Evolutionary conservation across 768 basidiomycete species (phyloP), one percentile per base, ranked within the genome.

Genomic region (Mycena vitilis): DNA sequence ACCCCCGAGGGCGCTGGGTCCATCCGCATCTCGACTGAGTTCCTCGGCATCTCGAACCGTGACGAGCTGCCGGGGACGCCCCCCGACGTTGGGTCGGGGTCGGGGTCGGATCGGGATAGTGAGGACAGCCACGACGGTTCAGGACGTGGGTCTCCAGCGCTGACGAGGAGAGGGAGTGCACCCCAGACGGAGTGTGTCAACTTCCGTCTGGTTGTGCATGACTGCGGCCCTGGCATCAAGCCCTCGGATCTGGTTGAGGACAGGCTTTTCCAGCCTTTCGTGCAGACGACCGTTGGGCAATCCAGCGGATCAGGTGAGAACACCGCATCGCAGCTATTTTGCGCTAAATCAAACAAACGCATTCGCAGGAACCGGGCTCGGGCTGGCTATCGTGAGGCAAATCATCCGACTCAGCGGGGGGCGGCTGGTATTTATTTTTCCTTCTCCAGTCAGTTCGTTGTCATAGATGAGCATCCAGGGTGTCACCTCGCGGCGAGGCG

Each of bases 361-460:
- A 18, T 22, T 0, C 25, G 4, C n/a, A 71, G 66, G 67, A 11
- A 83, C 82, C 10, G 84, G 84, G 4, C 71, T 85, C 12, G 84
- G 84, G 38, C 71, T 85, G 15, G 84, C 84, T 9, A 76, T 85
- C 42, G 80, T 83, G 15, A 76, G 81, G 40, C 82, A 83, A 61
- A 85, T 85, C 67, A 78, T 85, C 58, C 78, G 78, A 61, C 74
- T 83, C 1, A 78, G 77, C 40, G 78, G 81, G 37, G 84, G 84
- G 30, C 77, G 83, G 60, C 70, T 85, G 58, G 83, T 75, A 53
- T 18, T 57, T 57, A 15, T 36, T 36, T 16, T 7, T 10, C 8
- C 9, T 20, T 47, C 20, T n/a, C 11, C 18, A 5, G 30, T n/a
- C 5, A 25, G 5, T 3, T 47, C 12, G 9, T 40, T 42, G 48